Conservation (phyloP, 768 basidiomycete genomes). For the Boletus sensibilis region DNA sequence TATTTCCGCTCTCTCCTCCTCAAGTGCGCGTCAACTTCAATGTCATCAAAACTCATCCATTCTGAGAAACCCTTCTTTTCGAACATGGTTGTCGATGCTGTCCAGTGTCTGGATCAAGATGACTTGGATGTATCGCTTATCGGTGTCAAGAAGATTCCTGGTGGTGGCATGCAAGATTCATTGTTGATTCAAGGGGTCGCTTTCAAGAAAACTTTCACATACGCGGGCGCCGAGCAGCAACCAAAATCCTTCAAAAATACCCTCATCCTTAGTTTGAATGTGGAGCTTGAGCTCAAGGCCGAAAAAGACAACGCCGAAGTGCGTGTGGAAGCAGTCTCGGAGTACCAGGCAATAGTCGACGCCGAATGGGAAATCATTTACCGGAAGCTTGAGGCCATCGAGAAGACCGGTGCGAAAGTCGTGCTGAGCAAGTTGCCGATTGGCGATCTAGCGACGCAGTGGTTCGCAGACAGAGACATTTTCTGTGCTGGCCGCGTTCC, state of each 20-base stretch:
- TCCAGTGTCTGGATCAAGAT: constrained; percentile 86
- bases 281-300: constrained; percentile 97
- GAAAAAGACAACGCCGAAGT: constrained; percentile 99
- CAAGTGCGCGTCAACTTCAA: constrained; percentile 98
- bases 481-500: constrained; percentile 98
- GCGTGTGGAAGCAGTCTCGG: constrained; percentile 92
- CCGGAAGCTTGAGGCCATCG: constrained; percentile 93
- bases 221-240: constrained; percentile 98
- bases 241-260: constrained; percentile 90
- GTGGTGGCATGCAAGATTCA: constrained; percentile 97
- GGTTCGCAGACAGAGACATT: constrained; percentile 98
- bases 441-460: constrained; percentile 97
- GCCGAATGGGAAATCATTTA: constrained; percentile 99
- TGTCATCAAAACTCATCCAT: constrained; percentile 99
- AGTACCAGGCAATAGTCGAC: constrained; percentile 99
- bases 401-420: constrained; percentile 94
- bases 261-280: constrained; percentile 90
- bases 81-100: constrained; percentile 97
- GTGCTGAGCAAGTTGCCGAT: constrained; percentile 98
- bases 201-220: constrained; percentile 99
- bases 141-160: constrained; percentile 96
- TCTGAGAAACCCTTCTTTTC: constrained; percentile 99
- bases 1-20: constrained; percentile 91
- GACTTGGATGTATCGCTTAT: constrained; percentile 96
- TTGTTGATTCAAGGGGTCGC: constrained; percentile 86